Evolutionary conservation across 129 eudicot genomes (phyloP), one percentile per base, ranked within the genome.

Genomic region (Escallonia rubra): DNA sequence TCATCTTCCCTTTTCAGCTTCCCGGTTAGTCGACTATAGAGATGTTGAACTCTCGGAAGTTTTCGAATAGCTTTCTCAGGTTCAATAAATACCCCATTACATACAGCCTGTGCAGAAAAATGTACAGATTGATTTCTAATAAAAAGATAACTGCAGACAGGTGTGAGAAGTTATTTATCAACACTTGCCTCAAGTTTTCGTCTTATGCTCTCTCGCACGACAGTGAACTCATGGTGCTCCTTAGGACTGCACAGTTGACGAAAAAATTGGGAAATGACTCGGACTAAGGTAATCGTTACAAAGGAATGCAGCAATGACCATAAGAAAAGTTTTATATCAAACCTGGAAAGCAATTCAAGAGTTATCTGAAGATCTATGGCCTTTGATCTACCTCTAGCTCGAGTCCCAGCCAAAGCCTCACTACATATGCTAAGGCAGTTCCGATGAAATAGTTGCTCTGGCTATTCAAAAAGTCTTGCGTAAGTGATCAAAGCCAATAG

Each of bases 361-460:
- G 78, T 94, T 56, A 90, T 94, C 76, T 90, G 87, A 72, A 84
- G 73, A 81, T 94, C 99, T 10, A 85, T 75, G 48, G 83, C 76
- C 72, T 76, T 72, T 62, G 94, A 82, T 73, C 79, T 88, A 57
- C 97, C 91, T 78, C 97, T 85, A 43, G 96, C 96, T 69, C 99
- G 87, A 43, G 99, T 94, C 78, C 85, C 99, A 71, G 99, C 99
- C 86, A 94, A 79, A 58, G 99, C 97, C 65, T 94, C 99, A 62
- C 99, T 94, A 63, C 63, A 85, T 42, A 94, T 82, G 64, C 64
- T 79, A 41, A 87, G 80, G 57, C 72, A 72, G 63, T 81, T 80
- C 66, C 97, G 86, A 66, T 90, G 91, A 74, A 94, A 94, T 54
- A 94, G 83, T 67, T 88, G 88, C 81, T 94, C 99, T 64, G 99